Base-by-base conservation (phyloP, 179 eudicot genomes). In the Pouteria campechiana region DNA sequence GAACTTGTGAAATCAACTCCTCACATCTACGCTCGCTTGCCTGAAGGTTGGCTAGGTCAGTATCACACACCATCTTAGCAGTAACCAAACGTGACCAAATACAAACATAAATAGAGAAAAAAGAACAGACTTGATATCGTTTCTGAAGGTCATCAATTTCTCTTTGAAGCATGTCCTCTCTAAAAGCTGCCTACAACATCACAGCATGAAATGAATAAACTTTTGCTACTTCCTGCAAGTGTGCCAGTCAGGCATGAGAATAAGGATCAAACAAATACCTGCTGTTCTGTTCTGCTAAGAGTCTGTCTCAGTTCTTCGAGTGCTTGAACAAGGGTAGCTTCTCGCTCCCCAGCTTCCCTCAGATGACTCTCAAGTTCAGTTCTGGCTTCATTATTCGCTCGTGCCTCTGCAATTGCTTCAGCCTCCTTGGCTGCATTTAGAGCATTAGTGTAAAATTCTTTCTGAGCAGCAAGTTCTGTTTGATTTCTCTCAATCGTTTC, bases 11-110 rank as follows among this genome's bases (percentile, higher is more conserved):
- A 43, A 87, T 67, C 64, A 87, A 71, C 70, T 92, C 99, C 67
- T 92, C 99, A 50, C 94, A 87, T 22, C 99, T 69, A 44, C 96
- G 96, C 63, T 92, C 99, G 74, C 96, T 92, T 45, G 76, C 96
- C 99, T 92, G 59, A 55, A 47, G 46, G 53, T 25, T 54, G 55
- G n/a, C n/a, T n/a, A n/a, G n/a, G n/a, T n/a, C n/a, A n/a, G n/a
- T n/a, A n/a, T n/a, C n/a, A n/a, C n/a, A n/a, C n/a, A n/a, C n/a
- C n/a, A n/a, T n/a, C n/a, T n/a, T n/a, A n/a, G 17, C 20, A 17
- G 17, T 8, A 14, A 8, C 25, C 13, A 32, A 12, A 3, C 37
- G 11, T 15, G 32, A 19, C 11, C 9, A 30, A 4, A 28, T 19
- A 34, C 9, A 17, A 10, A 17, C 15, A 14, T 2, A 25, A 22